A percentile compares a stretch with the other conserved stretches of the same genome.
Conservation (phyloP, 1,284 basidiomycete genomes). For the Erythrobasidium hasegawianum region DNA sequence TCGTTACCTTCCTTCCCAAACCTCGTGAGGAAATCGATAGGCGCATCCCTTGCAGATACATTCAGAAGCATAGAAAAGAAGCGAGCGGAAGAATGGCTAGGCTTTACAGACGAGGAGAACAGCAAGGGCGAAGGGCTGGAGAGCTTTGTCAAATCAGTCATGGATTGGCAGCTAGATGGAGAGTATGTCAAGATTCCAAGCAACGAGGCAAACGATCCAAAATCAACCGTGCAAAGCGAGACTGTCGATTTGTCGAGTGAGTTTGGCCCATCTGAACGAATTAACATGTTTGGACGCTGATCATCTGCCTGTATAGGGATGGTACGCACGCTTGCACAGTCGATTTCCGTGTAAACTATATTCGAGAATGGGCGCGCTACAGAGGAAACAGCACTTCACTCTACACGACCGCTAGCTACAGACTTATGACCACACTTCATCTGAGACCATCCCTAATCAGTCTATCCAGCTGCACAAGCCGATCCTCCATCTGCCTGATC, state of each 20-base stretch:
- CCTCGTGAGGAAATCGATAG: constrained; percentile 24
- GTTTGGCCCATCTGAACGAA: no score
- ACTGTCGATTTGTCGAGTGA: constrained; percentile 30
- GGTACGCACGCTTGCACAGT: constrained; percentile 26
- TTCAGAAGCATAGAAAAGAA: constrained; percentile 13
- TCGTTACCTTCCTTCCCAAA: constrained; percentile 20
- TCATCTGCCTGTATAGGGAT: no score
- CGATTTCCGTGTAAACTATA: constrained; percentile 21
- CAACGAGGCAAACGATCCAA: constrained; percentile 34
- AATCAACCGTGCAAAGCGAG: constrained; percentile 30
- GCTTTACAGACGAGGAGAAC: constrained; percentile 10
- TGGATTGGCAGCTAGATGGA: constrained; percentile 20
- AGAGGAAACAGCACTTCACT: no score
- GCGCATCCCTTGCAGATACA: constrained; percentile 14
- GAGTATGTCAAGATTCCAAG: constrained; percentile 27
- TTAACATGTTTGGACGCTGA: no score
- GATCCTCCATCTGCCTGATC: constrained; percentile 14
- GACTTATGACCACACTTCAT: no score
- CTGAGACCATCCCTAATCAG: constrained; percentile 4
- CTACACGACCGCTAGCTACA: no score
- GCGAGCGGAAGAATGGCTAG: constrained; percentile 22
- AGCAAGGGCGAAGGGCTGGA: constrained; percentile 9
- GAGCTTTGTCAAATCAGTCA: constrained; percentile 5
- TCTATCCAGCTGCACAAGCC: constrained; percentile 9
- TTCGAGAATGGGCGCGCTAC: no score